Evolutionary conservation across 495 filamentous ascomycete genomes (phyloP), one percentile per base, ranked within the genome.

Genomic region (Immersiella caudata): DNA sequence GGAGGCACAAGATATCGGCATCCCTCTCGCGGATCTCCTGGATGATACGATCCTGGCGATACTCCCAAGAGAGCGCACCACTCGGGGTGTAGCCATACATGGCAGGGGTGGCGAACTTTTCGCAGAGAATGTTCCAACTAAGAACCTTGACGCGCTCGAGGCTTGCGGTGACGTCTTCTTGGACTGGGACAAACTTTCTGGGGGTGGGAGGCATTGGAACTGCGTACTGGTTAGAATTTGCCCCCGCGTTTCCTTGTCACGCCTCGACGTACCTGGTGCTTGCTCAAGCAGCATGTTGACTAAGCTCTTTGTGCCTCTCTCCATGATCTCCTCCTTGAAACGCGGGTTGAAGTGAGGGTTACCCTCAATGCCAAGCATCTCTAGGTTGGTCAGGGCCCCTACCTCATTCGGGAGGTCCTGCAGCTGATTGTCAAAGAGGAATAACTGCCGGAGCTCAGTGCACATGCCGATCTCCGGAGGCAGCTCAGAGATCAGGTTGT

Each of bases 391-490:
- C 18, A 99, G 83, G 51, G 91, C 91, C 2, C 95, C 95, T 66
- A 99, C 79, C 75, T 97, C 94, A 71, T 83, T 88, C 6, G 95
- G 96, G 21, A 99, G 84, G 7, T 84, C 87, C 60, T 85, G 86
- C 62, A 99, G 88, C 55, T 90, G 82, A 76, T 99, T 99, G 76
- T 97, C 92, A 74, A 96, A 97, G 2, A 97, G 80, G 22, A 91
- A 79, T 0, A 99, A 84, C 50, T 86, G 85, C 74, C 89, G 89
- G 59, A 99, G 81, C 68, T 91, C 92, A 50, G 92, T 92, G 67
- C 97, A 90, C 93, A 98, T 98, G 69, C 95, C 96, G 60, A 98
- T 87, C 83, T 99, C 94, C 20, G 91, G 87, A 6, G 95, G 95
- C 8, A 99, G 82, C 72, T 91, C 89, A 8, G 82, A 86, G 24